Base-by-base conservation (phyloP, 805 yeast genomes). In the Barnettozyma populi region DNA sequence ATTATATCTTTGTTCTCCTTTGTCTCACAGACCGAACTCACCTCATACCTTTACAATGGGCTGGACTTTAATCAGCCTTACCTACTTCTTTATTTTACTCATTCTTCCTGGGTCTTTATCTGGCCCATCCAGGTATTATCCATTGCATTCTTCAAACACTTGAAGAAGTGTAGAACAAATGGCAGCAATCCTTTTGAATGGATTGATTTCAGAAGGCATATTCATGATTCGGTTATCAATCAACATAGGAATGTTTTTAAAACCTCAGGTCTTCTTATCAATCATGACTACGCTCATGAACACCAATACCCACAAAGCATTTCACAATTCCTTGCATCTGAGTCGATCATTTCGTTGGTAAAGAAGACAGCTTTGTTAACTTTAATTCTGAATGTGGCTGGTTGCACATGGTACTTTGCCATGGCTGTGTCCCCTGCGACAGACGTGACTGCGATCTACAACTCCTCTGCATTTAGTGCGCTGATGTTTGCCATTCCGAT, bases 381-480 rank as follows among this genome's bases (percentile, higher is more conserved):
- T 3, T 27, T 76, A 8, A 75, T 88, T 7, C 69, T 88, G 51
- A 86, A 86, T 18, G 51, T 79, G 2, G 96, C 95, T 0, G 96
- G 95, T 1, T 70, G 78, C 18, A 79, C 95, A 2, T 88, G 96
- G 96, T 89, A 87, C 61, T 75, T 86, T 16, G 85, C 96, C 10
- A 86, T 89, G 80, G 73, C 81, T 27, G 66, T 86, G 60, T 82
- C 95, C 0, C 84, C 90, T 25, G 88, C 95, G 0, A 74, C 88
- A 3, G 96, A 89, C 58, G 84, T 89, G 34, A 89, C 96, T 2
- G 96, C 96, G 3, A 88, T 88, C 51, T 89, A 88, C 68, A 88
- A 89, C 68, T 87, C 94, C 62, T 83, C 92, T 14, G 95, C 96
- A 0, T 89, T 89, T 63, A 84, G 90, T 4, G 96, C 96, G 0